Evolutionary conservation across 208 protist genomes (phyloP), one percentile per base, ranked within the genome.

Genomic region (Leptomonas pyrrhocoris): DNA sequence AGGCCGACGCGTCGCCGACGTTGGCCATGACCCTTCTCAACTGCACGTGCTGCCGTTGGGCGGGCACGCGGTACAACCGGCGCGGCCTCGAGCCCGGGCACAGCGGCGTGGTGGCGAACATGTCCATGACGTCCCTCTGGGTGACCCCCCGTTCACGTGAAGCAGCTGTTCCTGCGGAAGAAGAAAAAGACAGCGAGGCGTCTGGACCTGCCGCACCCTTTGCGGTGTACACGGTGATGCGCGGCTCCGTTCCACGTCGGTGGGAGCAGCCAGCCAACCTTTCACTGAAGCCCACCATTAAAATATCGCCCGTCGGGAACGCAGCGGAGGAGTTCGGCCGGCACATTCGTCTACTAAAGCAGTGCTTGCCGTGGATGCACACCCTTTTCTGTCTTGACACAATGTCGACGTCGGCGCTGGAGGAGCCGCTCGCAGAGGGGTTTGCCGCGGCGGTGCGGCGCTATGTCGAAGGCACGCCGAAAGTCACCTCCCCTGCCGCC

Each of bases 51-150:
- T 91, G 84, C 30, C 83, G 85, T 34, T 93, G 86, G 81, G 68
- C 86, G 13, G 91, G 91, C 9, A 96, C 91, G 13, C 86, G 91
- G 12, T 96, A 94, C 79, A 93, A 96, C 77, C 84, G 91, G 12
- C 84, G 91, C 25, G 91, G 91, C 31, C 74, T 94, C 15, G 91
- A 94, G 79, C 79, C 74, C 0, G 65, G 70, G 2, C 73, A 77
- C 43, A 85, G 64, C 68, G 91, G 91, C n/a, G 84, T 92, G 18
- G 68, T 77, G 46, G 91, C 91, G 30, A 96, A 92, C 78, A 84
- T 94, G 73, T 82, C 83, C 8, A 71, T 92, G 42, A 82, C 85
- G 11, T 85, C 91, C 1, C 53, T 94, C 9, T 93, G 86, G 87
- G 76, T 91, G n/a, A 87, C 76, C 31, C 49, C 62, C 21, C 34